A percentile compares a stretch with the other conserved stretches of the same genome.
Evolutionary conservation across 441 rosid genomes (phyloP).

Genomic region (Pelargonium cotyledonis): DNA sequence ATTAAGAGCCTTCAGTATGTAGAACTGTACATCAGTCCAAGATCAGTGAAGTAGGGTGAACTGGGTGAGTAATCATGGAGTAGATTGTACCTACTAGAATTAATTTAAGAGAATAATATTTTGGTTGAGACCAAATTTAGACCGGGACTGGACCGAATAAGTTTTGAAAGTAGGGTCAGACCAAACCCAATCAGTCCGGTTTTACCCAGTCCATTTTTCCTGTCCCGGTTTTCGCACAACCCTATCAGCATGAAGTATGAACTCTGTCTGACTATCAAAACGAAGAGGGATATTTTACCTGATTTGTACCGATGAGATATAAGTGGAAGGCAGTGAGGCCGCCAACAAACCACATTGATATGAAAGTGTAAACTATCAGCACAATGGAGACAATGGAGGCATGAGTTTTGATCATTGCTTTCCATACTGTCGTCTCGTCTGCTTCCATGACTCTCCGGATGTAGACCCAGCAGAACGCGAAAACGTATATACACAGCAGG

Average conservation of each 20-base stretch:
- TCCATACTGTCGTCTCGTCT: slow-evolving; percentile 63
- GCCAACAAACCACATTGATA: slow-evolving; percentile 90
- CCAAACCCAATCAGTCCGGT: too few species aligned
- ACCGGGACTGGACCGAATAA: too few species aligned
- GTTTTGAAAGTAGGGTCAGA: too few species aligned
- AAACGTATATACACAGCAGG: slow-evolving; percentile 76
- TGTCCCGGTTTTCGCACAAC: too few species aligned
- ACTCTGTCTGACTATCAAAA: neutral
- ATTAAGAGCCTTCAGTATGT: neutral
- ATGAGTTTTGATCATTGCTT: slow-evolving; percentile 75
- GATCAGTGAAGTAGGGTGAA: too few species aligned
- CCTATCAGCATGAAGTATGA: too few species aligned
- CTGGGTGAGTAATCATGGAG: too few species aligned
- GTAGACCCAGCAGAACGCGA: slow-evolving; percentile 88
- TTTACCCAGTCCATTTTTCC: too few species aligned
- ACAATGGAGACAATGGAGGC: slow-evolving; percentile 91
- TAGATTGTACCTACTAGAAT: neutral
- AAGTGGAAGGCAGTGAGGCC: slow-evolving; percentile 81
- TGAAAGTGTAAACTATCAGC: slow-evolving; percentile 58
- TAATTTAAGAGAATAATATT: too few species aligned
- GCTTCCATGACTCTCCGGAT: slow-evolving; percentile 56
- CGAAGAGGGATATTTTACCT: slow-evolving; percentile 39
- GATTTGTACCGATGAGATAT: slow-evolving; percentile 86
- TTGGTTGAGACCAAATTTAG: too few species aligned
- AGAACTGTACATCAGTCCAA: too few species aligned